Evolutionary conservation across 768 basidiomycete genomes (phyloP), one percentile per base, ranked within the genome.

Genomic region (Trametes coccinea): DNA sequence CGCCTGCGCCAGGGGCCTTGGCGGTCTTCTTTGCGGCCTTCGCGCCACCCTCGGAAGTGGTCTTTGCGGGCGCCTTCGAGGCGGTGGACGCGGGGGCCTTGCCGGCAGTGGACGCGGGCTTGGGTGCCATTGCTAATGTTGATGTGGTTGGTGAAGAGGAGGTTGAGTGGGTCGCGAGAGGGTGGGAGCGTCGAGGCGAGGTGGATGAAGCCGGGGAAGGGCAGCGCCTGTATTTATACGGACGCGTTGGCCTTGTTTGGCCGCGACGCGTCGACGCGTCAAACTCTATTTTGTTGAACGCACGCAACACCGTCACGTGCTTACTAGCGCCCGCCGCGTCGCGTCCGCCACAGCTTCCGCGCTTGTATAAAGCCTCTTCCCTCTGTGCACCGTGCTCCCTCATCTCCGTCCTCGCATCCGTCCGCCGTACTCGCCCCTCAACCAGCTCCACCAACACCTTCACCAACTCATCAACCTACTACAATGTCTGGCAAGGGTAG

Each of bases 1-100:
- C 86, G 53, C 82, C 84, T 54, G 85, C 80, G 9, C 77, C 73
- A 33, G 58, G 48, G 10, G 85, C 79, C 66, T 86, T 86, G 31
- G 86, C 76, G 1, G 87, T 88, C 76, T 92, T 94, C 83, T 93
- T 95, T 29, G 88, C 89, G 6, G 85, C 87, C 77, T 92, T 90
- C 11, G 81, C 72, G 46, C 82, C 85, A 11, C 52, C 56, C 58
- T 69, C 70, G 41, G 71, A 69, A 59, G 84, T 83, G 17, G 82
- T 78, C 69, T 87, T 88, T 41, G 89, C 88, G 8, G 90, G 89
- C 0, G 89, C 87, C 79, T 92, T 92, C 56, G 88, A 79, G 1
- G 79, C 84, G 50, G 80, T 78, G 27, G 84, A 88, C 66, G 87
- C 87, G 51, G 88, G 87, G 53, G 87, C 88, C 78, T 88, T 94